phyloP scores from a whole-genome alignment of 2,329 filamentous ascomycete species.

The Hawksworthiomyces lignivorus region DNA sequence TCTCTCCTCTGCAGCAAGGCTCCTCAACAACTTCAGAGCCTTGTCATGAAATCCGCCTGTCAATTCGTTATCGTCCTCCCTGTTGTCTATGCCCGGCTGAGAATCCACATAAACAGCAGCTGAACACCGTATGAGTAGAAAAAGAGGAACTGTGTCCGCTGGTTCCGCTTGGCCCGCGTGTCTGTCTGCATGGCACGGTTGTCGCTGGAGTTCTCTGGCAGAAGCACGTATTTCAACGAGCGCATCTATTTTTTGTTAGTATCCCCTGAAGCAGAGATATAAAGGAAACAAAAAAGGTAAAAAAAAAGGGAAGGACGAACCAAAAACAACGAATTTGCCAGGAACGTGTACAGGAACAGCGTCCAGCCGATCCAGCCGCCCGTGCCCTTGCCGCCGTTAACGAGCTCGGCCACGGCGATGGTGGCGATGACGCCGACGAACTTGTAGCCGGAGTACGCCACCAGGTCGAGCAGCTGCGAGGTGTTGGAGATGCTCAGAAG shows the following conservation, averaged over 20 bases:
- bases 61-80: no score
- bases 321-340: conserved; percentile 91
- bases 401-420: conserved; percentile 67
- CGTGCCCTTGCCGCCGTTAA: conserved; percentile 72
- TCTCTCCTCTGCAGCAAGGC: no score
- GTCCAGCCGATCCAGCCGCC: conserved; percentile 84
- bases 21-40: no score
- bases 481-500: conserved; percentile 90
- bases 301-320: conserved; percentile 42
- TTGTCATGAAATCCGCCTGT: no score
- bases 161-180: conserved; percentile 76
- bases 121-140: conserved; percentile 93
- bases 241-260: conserved; percentile 55
- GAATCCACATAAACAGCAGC: conserved; percentile 85
- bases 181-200: conserved; percentile 61
- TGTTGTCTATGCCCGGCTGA: conserved; percentile 37
- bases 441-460: conserved; percentile 97
- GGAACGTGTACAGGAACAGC: conserved; percentile 84
- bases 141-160: conserved; percentile 86
- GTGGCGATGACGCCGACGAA: conserved; percentile 95
- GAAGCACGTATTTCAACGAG: conserved; percentile 88
- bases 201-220: conserved; percentile 70
- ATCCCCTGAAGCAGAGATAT: no score
- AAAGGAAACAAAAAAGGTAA: background rate
- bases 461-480: conserved; percentile 83